These are phyloP conservation scores for Chimonanthus salicifolius DNA, from an alignment of 164 flowering plant species.

Conservation along the genomic window DNA sequence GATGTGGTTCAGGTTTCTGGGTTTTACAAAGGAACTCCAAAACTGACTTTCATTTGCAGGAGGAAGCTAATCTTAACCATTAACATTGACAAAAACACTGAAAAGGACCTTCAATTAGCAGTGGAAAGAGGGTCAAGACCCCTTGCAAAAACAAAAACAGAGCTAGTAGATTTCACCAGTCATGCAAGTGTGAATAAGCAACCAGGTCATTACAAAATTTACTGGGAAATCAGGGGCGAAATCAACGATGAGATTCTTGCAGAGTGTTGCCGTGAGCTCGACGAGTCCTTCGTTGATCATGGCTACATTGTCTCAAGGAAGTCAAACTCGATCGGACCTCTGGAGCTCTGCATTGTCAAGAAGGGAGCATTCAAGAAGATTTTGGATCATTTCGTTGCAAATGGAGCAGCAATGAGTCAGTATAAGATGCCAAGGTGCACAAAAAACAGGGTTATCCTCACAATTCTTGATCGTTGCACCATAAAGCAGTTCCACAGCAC, in stretches of 20 bases:
- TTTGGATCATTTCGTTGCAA: conserved; percentile 58
- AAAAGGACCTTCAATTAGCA: conserved; percentile 71
- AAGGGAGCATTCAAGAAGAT: conserved; percentile 75
- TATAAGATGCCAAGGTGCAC: conserved; percentile 96
- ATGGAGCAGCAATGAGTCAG: conserved; percentile 80
- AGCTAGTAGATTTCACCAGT: conserved; percentile 87
- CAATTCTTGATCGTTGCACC: conserved; percentile 52
- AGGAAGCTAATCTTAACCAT: conserved; percentile 72
- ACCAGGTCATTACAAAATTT: conserved; percentile 78
- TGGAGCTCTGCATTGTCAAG: conserved; percentile 79
- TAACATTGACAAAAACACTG: conserved; percentile 92
- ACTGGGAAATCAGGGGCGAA: conserved; percentile 78
- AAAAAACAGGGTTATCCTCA: conserved; percentile 35
- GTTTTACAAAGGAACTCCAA: conserved; percentile 68
- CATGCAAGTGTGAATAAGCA: conserved; percentile 44
- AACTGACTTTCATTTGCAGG: conserved; percentile 75
- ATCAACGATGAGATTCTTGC: conserved; percentile 36
- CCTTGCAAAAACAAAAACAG: conserved; percentile 38
- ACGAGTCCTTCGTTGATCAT: conserved; percentile 62
- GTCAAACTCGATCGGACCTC: conserved; percentile 60
- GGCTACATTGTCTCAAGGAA: conserved; percentile 79
- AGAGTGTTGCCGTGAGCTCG: conserved; percentile 71
- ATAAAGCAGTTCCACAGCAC: conserved; percentile 54
- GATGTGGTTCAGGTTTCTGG: conserved; percentile 91
- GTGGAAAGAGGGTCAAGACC: conserved; percentile 61